Base-by-base conservation (phyloP, 2,329 filamentous ascomycete genomes). In the Drechslerella dactyloides region DNA sequence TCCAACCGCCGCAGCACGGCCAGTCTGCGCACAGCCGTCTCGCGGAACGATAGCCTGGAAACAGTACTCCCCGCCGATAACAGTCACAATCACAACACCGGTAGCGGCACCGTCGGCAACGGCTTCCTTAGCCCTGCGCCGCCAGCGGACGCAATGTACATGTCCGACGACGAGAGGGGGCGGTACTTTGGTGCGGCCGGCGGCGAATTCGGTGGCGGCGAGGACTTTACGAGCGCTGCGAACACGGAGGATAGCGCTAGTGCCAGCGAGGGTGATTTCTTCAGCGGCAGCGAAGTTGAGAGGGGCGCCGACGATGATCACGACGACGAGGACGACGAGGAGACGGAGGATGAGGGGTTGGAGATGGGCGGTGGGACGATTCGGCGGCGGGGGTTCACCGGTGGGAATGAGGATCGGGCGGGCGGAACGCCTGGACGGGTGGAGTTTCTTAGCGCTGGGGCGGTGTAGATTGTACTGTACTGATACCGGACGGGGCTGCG, bases 211-310 rank as follows among this genome's bases (percentile, higher is more conserved):
- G 66, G 66, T 15, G 66, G 66, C 0, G 55, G 46, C 19, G 59
- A 63, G 7, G 65, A 70, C 40, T 59, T 70, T 50, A 70, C 66
- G 2, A 70, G 66, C 27, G 66, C 66, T 0, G 54, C 63, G 10
- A 58, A 54, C 17, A 70, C 66, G 15, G 66, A 70, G n/a, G 66
- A 70, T 40, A 70, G 66, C 27, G 66, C 48, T 13, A 70, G 65
- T 44, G 65, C 54, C 3, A 64, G 59, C 17, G 66, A 70, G n/a
- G 66, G 54, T 4, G 66, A 70, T 50, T 35, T 64, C n/a, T 59
- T 70, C 59, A 70, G 66, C 44, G 59, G 59, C 15, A 60, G 59
- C 46, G 66, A 70, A 4, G 60, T 19, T n/a, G 66, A 57, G 40
- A 37, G 40, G 24, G 59, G 46, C 3, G 48, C n/a, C n/a, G 42